Base-by-base conservation (phyloP, 2,329 filamentous ascomycete species). In the Gaeumannomyces tritici region DNA sequence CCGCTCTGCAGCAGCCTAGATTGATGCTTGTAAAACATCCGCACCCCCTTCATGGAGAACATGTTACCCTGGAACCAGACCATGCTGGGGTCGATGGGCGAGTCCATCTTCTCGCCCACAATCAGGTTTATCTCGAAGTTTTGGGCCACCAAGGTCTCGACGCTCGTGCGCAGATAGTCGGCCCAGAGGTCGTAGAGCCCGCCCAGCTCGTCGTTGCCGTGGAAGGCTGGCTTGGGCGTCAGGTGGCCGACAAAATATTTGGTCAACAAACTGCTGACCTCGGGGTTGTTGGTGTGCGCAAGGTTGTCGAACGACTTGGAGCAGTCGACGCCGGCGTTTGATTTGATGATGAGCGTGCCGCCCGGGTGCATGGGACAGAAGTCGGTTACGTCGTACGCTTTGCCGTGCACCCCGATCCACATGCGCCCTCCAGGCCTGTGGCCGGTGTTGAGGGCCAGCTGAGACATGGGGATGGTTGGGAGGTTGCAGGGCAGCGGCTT, bases 191-290 rank as follows among this genome's bases (percentile, higher is more conserved):
- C 77, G 62, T 83, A 80, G 1, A 83, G 67, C 11, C 70, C 69
- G 1, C 74, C 73, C 24, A 83, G 70, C 11, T 82, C 80, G 0
- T 73, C 69, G 21, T 70, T 73, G 18, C 70, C 69, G n/a, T 75
- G 73, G 59, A 77, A 80, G 56, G 81, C 75, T 0, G 80, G 79
- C 69, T 83, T 82, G 1, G 77, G 74, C 0, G 78, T 77, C 15
- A 83, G 66, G 28, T 82, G 77, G 0, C 80, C 80, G 11, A 83
- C 76, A 61, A 82, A 82, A 66, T 83, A 83, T 55, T 82, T 82
- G 0, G 80, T 80, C 4, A 83, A 68, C 1, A 83, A 73, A 67
- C 79, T 81, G 5, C 75, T 73, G 0, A 83, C 80, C 66, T 83
- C 80, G 0, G 81, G 80, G 60, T 83, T 83, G 65, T 80, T 82